Percentiles rank a stretch among this genome's conserved stretches.
Conservation (phyloP, 1,139 yeast species). For the Petasospora fabianii region DNA sequence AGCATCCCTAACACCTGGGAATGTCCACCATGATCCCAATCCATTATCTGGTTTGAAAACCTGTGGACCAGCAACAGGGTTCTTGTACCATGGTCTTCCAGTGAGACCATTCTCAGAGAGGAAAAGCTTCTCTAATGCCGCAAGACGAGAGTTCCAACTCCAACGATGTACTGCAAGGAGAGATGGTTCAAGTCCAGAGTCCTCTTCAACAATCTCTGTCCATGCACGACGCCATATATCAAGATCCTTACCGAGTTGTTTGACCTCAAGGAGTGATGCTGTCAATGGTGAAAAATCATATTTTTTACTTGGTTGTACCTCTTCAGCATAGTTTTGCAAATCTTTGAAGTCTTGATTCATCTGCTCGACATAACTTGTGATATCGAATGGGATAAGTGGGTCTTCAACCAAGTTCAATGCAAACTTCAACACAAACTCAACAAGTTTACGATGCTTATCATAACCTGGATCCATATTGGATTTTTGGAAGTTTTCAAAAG, state of each 20-base stretch:
- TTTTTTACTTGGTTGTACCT: conserved; percentile 17
- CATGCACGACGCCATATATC: conserved; percentile 52
- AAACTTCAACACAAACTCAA: conserved; percentile 53
- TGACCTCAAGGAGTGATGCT: conserved; percentile 33
- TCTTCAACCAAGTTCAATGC: conserved; percentile 60
- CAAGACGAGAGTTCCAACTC: conserved; percentile 73
- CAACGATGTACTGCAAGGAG: conserved; percentile 66
- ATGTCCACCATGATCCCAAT: conserved; percentile 53
- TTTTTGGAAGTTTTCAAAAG: conserved; percentile 51
- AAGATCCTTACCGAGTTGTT: conserved; percentile 38
- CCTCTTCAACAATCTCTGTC: conserved; percentile 40
- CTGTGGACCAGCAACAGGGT: conserved; percentile 69
- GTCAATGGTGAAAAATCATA: conserved; percentile 30
- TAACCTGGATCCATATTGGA: conserved; percentile 52
- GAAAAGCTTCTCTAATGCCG: conserved; percentile 53
- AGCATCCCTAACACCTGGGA: conserved; percentile 74
- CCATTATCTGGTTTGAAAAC: conserved; percentile 49
- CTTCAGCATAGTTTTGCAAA: conserved; percentile 41
- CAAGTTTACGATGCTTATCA: conserved; percentile 53
- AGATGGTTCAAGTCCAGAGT: conserved; percentile 57
- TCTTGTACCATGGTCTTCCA: conserved; percentile 63
- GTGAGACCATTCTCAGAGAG: conserved; percentile 46
- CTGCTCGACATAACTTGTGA: conserved; percentile 44
- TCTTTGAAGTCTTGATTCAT: conserved; percentile 46
- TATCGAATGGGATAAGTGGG: conserved; percentile 72